These are phyloP conservation scores for Posidonia oceanica DNA, from an alignment of 116 monocot genomes.

Conservation along the genomic window DNA sequence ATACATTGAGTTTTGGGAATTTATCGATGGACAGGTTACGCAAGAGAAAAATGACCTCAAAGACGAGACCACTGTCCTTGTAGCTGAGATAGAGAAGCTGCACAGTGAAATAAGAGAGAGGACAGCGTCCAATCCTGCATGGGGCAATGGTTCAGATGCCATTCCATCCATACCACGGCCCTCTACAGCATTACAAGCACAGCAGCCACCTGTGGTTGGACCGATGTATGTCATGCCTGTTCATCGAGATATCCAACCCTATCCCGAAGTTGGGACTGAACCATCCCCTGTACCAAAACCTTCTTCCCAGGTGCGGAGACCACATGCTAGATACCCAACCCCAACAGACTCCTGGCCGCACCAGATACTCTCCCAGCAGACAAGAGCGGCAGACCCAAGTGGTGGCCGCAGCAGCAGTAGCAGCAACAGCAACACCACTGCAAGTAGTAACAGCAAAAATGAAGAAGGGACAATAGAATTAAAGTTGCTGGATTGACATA, in stretches of 20 bases:
- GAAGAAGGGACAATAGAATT: slow-evolving; percentile 2
- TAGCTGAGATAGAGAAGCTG: slow-evolving; percentile 34
- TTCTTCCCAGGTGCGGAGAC: slow-evolving; percentile 18
- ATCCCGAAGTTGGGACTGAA: background rate
- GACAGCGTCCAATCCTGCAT: slow-evolving; percentile 9
- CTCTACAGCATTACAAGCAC: slow-evolving; percentile 3
- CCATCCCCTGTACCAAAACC: slow-evolving; percentile 3
- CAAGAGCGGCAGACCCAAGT: slow-evolving; percentile 2
- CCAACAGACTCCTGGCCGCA: slow-evolving; percentile 34
- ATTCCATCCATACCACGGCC: slow-evolving; percentile 4
- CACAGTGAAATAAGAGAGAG: slow-evolving; percentile 28
- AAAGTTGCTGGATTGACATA: background rate
- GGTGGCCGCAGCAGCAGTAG: background rate
- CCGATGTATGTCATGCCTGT: slow-evolving; percentile 15
- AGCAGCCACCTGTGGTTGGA: slow-evolving; percentile 7
- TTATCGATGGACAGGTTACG: slow-evolving; percentile 28
- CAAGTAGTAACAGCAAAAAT: background rate
- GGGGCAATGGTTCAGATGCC: slow-evolving; percentile 3
- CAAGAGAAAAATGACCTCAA: slow-evolving; percentile 44
- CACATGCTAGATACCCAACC: slow-evolving; percentile 38
- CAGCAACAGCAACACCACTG: background rate
- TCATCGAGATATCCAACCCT: slow-evolving; percentile 15
- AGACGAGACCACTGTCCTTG: slow-evolving; percentile 38
- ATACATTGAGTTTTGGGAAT: background rate
- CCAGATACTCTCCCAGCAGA: slow-evolving; percentile 20